Evolutionary conservation across 2,329 filamentous ascomycete species (phyloP).

Genomic region (Curvularia sp.): DNA sequence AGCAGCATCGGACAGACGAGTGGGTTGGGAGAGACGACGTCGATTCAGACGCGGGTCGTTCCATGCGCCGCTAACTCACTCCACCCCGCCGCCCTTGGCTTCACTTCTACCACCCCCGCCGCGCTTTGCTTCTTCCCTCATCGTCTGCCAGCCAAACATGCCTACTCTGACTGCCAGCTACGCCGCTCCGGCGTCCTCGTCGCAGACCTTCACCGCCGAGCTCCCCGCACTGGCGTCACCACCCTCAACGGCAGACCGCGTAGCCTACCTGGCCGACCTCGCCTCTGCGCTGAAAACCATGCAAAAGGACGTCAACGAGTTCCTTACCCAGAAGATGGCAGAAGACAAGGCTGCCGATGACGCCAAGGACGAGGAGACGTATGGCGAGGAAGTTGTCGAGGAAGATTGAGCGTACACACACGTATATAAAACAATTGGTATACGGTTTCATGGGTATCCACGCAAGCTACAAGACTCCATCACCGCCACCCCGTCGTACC

Average conservation of each 20-base stretch:
- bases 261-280: constrained; percentile 65
- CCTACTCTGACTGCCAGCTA: constrained; percentile 60
- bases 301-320: constrained; percentile 73
- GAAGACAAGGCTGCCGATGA: constrained; percentile 64
- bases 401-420: constrained; percentile 58
- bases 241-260: constrained; percentile 58
- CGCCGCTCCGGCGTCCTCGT: constrained; percentile 55
- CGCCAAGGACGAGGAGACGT: constrained; percentile 70
- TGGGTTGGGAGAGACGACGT: constrained; percentile 14
- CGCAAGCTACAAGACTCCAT: not conserved
- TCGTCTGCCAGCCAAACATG: constrained; percentile 24
- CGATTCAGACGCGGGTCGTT: not conserved
- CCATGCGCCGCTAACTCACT: constrained; percentile 9
- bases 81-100: constrained; percentile 8
- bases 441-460: constrained; percentile 1
- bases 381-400: constrained; percentile 80
- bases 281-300: constrained; percentile 63
- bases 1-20: constrained; percentile 2
- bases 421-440: not conserved
- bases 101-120: not conserved
- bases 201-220: constrained; percentile 29
- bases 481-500: constrained; percentile 10
- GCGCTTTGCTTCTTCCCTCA: not conserved
- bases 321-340: constrained; percentile 77
- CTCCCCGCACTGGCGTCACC: constrained; percentile 32